Base-by-base conservation (phyloP, 1,284 basidiomycete species). In the Melampsora larici-populina region DNA sequence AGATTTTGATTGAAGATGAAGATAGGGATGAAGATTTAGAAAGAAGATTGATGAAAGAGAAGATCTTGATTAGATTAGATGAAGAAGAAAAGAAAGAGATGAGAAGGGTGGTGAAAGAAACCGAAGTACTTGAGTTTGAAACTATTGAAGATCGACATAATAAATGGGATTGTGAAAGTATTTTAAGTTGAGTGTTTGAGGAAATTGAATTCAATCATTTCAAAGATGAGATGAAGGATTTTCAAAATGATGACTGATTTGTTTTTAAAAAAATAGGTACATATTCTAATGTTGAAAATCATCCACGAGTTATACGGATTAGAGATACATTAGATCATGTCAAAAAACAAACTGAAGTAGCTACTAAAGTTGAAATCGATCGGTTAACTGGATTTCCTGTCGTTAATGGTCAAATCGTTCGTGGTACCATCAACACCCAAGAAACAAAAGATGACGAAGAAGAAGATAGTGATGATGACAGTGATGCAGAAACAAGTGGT, bases 201-300 rank as follows among this genome's bases (percentile, higher is more conserved):
- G n/a, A n/a, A 31, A 21, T 26, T 21, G 11, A 21, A 62, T 11
- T 62, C 15, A 26, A 9, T 2, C 11, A 6, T 15, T 15, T 13
- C 11, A 43, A 4, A 4, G 36, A 13, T 43, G 43, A 43, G 15
- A 43, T 43, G 11, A 11, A 3, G 1, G 3, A 43, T 13, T 0
- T 1, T 36, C 21, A 0, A 65, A 29, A 31, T 40, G 33, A 31
- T 33, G 17, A 11, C 21, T 9, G 83, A 84, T 91, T 87, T 33
- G n/a, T 72, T 74, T 24, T n/a, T n/a, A n/a, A 7, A 26, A 58
- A 79, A 63, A 21, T 82, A 96, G 94, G 90, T n/a, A 97, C 94
- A 0, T 94, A 94, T 83, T 92, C 92, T 21, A 97, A 95, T 82
- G 87, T 96, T 4, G 95, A 96, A 83, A 97, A 98, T 82, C 94